A percentile compares a stretch with the other conserved stretches of the same genome.
Evolutionary conservation across 495 filamentous ascomycete genomes (phyloP).

Genomic region (Lasiosphaeris hirsuta): DNA sequence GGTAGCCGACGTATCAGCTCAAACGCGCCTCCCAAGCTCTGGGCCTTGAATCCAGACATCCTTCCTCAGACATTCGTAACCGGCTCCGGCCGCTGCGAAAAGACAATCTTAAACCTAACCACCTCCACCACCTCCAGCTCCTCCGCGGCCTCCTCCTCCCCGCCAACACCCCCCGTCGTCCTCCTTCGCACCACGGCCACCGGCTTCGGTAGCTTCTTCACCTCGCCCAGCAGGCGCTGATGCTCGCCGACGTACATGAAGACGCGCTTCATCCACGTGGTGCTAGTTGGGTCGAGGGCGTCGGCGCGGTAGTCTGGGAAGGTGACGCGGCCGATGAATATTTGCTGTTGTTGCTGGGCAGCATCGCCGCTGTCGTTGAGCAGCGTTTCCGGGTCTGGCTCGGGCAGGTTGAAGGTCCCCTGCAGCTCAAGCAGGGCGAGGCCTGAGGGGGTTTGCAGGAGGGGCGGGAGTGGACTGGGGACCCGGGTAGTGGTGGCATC

Average conservation of each 20-base stretch:
- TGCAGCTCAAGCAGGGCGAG: slow-evolving; percentile 87
- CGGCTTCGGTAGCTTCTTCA: slow-evolving; percentile 76
- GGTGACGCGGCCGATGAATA: slow-evolving; percentile 68
- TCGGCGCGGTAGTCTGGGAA: slow-evolving; percentile 70
- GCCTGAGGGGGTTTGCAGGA: slow-evolving; percentile 80
- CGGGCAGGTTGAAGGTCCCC: slow-evolving; percentile 72
- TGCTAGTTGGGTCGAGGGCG: slow-evolving; percentile 39
- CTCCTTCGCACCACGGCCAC: slow-evolving; percentile 70
- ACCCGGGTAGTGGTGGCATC: background rate
- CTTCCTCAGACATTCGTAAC: slow-evolving; percentile 46
- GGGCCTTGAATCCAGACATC: background rate
- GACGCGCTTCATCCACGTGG: slow-evolving; percentile 81
- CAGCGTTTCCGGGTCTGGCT: slow-evolving; percentile 14
- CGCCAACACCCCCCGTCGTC: slow-evolving; percentile 19
- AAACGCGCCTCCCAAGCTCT: background rate
- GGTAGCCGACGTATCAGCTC: background rate
- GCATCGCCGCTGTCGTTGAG: background rate
- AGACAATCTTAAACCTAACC: slow-evolving; percentile 83
- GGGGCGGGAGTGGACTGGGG: slow-evolving; percentile 64
- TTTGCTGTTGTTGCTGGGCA: slow-evolving; percentile 10
- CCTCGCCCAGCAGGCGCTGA: slow-evolving; percentile 85
- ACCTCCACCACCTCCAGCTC: slow-evolving; percentile 72
- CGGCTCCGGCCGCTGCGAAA: slow-evolving; percentile 83
- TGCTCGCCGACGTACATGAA: slow-evolving; percentile 86
- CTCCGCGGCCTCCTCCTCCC: slow-evolving; percentile 27